A percentile compares a stretch with the other conserved stretches of the same genome.
Conservation (phyloP, 768 basidiomycete species). For the Astraeus odoratus region DNA sequence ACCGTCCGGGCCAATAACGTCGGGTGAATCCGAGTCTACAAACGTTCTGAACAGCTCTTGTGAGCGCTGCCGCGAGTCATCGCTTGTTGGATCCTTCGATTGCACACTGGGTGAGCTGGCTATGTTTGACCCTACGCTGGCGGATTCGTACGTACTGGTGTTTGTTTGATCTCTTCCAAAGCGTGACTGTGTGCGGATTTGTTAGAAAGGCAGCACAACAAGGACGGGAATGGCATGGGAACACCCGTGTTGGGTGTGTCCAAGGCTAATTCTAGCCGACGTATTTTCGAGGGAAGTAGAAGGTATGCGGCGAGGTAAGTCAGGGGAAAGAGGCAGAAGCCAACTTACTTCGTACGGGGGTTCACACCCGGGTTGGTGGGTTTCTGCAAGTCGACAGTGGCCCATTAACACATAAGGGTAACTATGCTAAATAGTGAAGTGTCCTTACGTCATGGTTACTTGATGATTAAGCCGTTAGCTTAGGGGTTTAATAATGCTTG, state of each 20-base stretch:
- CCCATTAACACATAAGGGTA: conserved; percentile 7
- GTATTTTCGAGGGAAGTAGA: conserved; percentile 7
- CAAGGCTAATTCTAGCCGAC: conserved; percentile 19
- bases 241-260: conserved; percentile 26
- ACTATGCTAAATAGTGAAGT: conserved; percentile 13
- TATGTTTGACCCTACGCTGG: background rate
- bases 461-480: conserved; percentile 2
- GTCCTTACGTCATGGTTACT: conserved; percentile 30
- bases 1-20: conserved; percentile 64
- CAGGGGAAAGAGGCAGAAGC: conserved; percentile 14
- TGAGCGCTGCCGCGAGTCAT: conserved; percentile 40
- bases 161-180: conserved; percentile 28
- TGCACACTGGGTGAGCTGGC: background rate
- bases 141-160: conserved; percentile 17
- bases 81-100: conserved; percentile 4
- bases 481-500: background rate
- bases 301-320: conserved; percentile 7
- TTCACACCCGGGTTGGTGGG: conserved; percentile 20
- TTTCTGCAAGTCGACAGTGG: conserved; percentile 14
- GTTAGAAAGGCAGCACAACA: conserved; percentile 62
- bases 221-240: conserved; percentile 54
- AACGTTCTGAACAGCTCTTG: conserved; percentile 55
- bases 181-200: conserved; percentile 45
- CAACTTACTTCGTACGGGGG: conserved; percentile 26
- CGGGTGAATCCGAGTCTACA: conserved; percentile 43